Conservation (phyloP, 495 filamentous ascomycete species). For the Daldinia vernicosa region DNA sequence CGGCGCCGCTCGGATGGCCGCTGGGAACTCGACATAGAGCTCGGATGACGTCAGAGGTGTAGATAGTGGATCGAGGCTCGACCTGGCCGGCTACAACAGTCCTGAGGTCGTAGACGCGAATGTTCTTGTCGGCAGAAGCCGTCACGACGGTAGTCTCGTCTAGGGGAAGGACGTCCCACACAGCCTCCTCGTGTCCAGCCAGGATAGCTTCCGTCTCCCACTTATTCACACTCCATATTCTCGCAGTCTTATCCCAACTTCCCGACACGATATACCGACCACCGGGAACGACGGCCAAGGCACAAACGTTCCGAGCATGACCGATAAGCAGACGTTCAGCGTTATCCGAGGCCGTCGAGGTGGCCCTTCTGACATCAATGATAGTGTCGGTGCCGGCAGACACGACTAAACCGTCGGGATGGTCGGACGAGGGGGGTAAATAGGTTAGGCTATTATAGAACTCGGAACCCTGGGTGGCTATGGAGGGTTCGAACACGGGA, state of each 20-base stretch:
- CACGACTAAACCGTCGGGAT: conserved; percentile 82
- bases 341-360: conserved; percentile 68
- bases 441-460: conserved; percentile 90
- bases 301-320: conserved; percentile 85
- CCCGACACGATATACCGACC: conserved; percentile 82
- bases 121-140: conserved; percentile 88
- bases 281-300: conserved; percentile 78
- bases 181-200: conserved; percentile 75
- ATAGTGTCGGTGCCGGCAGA: conserved; percentile 91
- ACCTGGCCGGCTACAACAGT: conserved; percentile 81
- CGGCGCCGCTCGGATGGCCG: conserved; percentile 78
- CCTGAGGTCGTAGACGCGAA: conserved; percentile 76
- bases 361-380: conserved; percentile 84
- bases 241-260: conserved; percentile 91
- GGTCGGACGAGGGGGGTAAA: conserved; percentile 71
- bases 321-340: conserved; percentile 87
- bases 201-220: conserved; percentile 79
- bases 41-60: conserved; percentile 83
- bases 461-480: conserved; percentile 76
- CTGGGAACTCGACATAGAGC: conserved; percentile 84
- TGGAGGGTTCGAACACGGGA: conserved; percentile 76
- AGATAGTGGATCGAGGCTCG: conserved; percentile 75
- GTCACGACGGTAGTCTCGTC: conserved; percentile 84
- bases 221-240: conserved; percentile 77
- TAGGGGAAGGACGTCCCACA: conserved; percentile 90